A percentile compares a stretch with the other conserved stretches of the same genome.
Conservation (phyloP, 2,329 filamentous ascomycete genomes). For the Pestalotiopsis sp. region DNA sequence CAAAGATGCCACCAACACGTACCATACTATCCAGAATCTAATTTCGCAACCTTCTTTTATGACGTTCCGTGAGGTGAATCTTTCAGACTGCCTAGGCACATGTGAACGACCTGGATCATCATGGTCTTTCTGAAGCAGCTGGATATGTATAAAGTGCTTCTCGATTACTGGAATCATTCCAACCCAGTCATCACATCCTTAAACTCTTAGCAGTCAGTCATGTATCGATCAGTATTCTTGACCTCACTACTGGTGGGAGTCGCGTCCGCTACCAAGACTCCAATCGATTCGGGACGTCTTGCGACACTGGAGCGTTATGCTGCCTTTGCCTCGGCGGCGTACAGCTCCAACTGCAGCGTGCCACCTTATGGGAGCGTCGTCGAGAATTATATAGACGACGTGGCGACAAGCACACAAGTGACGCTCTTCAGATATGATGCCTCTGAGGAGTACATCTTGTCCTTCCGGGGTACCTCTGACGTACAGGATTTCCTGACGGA, state of each 20-base stretch:
- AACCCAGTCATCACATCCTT: not conserved
- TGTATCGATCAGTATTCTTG: not conserved
- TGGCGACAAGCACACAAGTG: not conserved
- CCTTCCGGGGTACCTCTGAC: conserved; percentile 3
- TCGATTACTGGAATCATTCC: not conserved
- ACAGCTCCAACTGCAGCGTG: not conserved
- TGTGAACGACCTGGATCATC: not conserved
- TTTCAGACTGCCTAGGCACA: not conserved
- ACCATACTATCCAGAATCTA: not conserved
- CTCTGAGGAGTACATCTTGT: conserved; percentile 4
- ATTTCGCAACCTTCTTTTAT: not conserved
- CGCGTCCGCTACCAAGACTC: not conserved
- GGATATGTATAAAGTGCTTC: not conserved
- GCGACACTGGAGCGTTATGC: conserved; percentile 2
- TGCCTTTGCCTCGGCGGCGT: conserved; percentile 2
- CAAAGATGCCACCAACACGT: not conserved
- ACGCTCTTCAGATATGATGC: conserved; percentile 8
- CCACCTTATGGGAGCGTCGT: conserved; percentile 2
- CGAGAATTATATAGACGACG: conserved; percentile 4
- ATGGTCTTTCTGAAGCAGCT: not conserved
- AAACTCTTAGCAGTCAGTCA: not conserved
- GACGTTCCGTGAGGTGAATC: not conserved
- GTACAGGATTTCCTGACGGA: conserved; percentile 7
- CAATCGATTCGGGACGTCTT: not conserved
- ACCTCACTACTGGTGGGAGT: not conserved